Evolutionary conservation across 2,329 filamentous ascomycete genomes (phyloP).

Genomic region (Dothistroma septosporum): DNA sequence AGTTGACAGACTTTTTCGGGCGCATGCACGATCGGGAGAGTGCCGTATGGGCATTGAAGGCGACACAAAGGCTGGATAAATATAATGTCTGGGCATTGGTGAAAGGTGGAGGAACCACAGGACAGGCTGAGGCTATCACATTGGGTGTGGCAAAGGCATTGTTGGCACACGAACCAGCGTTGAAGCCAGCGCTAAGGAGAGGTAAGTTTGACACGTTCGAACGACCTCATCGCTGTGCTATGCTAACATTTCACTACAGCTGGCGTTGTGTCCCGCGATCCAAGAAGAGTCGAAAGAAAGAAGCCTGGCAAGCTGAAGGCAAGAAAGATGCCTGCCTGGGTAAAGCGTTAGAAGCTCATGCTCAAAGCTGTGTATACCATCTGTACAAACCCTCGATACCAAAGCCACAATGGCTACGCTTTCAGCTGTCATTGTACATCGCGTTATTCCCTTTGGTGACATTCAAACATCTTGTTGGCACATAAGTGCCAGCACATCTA

Average conservation of each 20-base stretch:
- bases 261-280: constrained; percentile 86
- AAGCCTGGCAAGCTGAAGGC: constrained; percentile 95
- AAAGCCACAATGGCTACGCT: not conserved
- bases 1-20: constrained; percentile 75
- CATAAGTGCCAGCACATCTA: not conserved
- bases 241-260: constrained; percentile 58
- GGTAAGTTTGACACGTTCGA: constrained; percentile 57
- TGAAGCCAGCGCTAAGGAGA: constrained; percentile 82
- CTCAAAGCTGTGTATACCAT: not conserved
- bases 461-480: not conserved
- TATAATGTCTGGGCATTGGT: constrained; percentile 93
- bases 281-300: constrained; percentile 93
- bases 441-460: not conserved
- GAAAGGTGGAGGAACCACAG: constrained; percentile 82
- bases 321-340: constrained; percentile 96
- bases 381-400: not conserved
- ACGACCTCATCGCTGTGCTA: not conserved
- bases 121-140: constrained; percentile 91
- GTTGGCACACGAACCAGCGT: constrained; percentile 81
- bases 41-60: constrained; percentile 83
- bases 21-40: constrained; percentile 92
- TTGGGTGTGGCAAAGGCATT: constrained; percentile 84
- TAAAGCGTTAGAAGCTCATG: constrained; percentile 61
- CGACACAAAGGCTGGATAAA: constrained; percentile 80
- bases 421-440: not conserved